Conservation (phyloP, 495 filamentous ascomycete species). For the Collariella sp. region DNA sequence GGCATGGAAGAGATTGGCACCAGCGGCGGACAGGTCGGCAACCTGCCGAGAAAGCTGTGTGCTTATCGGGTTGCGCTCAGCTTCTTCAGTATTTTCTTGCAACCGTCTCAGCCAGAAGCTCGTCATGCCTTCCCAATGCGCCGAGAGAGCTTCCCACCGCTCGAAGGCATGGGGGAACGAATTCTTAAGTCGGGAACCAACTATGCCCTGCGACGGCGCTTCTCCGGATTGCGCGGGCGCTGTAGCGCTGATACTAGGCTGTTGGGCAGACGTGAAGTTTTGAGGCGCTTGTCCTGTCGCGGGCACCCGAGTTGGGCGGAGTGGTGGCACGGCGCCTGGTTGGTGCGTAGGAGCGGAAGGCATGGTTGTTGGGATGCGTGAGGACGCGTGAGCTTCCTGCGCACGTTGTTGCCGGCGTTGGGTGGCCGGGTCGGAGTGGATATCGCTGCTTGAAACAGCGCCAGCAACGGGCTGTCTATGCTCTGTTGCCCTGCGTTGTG, state of each 20-base stretch:
- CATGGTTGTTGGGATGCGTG: conserved; percentile 7
- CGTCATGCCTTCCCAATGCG: conserved; percentile 96
- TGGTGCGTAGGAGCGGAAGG: conserved; percentile 11
- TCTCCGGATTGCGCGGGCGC: conserved; percentile 27
- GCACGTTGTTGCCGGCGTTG: conserved; percentile 35
- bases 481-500: conserved; percentile 39
- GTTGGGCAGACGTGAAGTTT: conserved; percentile 10
- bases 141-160: conserved; percentile 91
- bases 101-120: conserved; percentile 93
- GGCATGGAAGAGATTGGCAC: conserved; percentile 94
- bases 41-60: conserved; percentile 89
- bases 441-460: conserved; percentile 40
- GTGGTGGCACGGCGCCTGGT: conserved; percentile 12
- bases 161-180: conserved; percentile 95
- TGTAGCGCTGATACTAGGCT: conserved; percentile 6
- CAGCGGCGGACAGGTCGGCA: conserved; percentile 88
- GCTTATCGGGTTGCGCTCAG: conserved; percentile 70
- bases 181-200: conserved; percentile 32
- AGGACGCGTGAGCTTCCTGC: conserved; percentile 17
- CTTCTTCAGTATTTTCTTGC: conserved; percentile 78
- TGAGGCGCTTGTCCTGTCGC: conserved; percentile 17
- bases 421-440: conserved; percentile 29
- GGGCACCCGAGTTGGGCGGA: conserved; percentile 21
- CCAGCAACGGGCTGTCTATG: conserved; percentile 51
- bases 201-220: conserved; percentile 21